Conservation (phyloP, 192 early-diverging fungal genomes). For the Spinellus fusiger region DNA sequence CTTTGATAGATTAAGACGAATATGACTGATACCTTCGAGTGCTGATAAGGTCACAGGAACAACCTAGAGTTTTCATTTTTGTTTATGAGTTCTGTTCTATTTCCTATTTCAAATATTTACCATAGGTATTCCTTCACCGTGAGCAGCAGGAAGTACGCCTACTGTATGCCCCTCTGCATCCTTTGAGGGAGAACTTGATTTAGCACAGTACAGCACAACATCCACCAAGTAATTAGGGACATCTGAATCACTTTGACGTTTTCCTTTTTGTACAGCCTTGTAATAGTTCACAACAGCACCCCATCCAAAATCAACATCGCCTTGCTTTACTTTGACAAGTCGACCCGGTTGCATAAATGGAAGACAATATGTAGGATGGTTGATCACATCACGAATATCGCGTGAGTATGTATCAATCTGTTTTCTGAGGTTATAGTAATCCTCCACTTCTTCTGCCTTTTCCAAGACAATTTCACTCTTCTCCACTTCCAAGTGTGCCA, state of each 20-base stretch:
- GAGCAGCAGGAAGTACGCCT: constrained; percentile 48
- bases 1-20: constrained; percentile 69
- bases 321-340: constrained; percentile 55
- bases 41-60: constrained; percentile 72
- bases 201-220: constrained; percentile 75
- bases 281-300: constrained; percentile 77
- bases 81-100: background rate
- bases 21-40: constrained; percentile 67
- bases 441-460: constrained; percentile 61
- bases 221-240: constrained; percentile 74
- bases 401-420: constrained; percentile 59
- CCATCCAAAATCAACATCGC: constrained; percentile 85
- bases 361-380: constrained; percentile 75
- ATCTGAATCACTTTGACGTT: constrained; percentile 19
- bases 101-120: constrained; percentile 1
- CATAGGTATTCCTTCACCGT: constrained; percentile 42
- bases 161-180: constrained; percentile 40
- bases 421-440: constrained; percentile 70
- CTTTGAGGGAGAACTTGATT: constrained; percentile 46
- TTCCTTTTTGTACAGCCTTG: constrained; percentile 39
- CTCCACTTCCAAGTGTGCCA: constrained; percentile 48
- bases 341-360: constrained; percentile 86
- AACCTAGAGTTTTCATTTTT: constrained; percentile 28
- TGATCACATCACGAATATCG: constrained; percentile 71
- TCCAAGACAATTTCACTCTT: constrained; percentile 52